These are phyloP conservation scores for Dactylellina parvicollis DNA, from an alignment of 2,329 filamentous ascomycete genomes.

Conservation along the genomic window DNA sequence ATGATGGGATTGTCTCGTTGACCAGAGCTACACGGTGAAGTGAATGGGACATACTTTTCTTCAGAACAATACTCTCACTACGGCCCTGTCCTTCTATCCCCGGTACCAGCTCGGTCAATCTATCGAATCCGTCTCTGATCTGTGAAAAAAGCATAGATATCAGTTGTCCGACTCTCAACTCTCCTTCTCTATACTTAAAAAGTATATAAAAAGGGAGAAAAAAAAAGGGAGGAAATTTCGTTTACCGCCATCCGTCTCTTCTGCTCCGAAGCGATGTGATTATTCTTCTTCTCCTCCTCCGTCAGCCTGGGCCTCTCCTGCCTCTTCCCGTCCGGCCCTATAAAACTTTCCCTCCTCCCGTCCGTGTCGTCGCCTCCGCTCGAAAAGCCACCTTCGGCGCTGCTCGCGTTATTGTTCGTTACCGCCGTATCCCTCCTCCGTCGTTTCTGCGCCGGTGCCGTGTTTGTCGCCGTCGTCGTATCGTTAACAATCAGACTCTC, in stretches of 20 bases:
- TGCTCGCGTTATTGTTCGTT: constrained; percentile 22
- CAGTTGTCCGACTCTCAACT: constrained; percentile 13
- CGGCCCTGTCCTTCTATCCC: constrained; percentile 83
- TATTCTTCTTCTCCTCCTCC: constrained; percentile 76
- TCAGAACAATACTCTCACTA: constrained; percentile 84
- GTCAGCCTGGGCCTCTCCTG: constrained; percentile 72
- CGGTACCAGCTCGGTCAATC: constrained; percentile 80
- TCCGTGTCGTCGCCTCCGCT: constrained; percentile 40
- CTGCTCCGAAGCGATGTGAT: constrained; percentile 75
- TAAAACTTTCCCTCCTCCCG: constrained; percentile 18
- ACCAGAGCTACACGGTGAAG: no score
- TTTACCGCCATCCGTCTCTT: constrained; percentile 61
- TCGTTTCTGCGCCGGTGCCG: constrained; percentile 29
- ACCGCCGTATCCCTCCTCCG: constrained; percentile 34
- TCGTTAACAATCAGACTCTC: not conserved
- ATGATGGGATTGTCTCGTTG: no score
- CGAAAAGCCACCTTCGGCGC: constrained; percentile 15
- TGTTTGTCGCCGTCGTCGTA: constrained; percentile 6
- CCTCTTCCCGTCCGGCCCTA: constrained; percentile 24
- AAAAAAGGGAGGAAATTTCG: no score
- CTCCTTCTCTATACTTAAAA: not conserved
- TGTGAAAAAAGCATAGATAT: constrained; percentile 60
- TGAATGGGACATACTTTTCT: constrained; percentile 64
- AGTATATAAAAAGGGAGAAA: not conserved
- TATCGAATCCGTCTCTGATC: constrained; percentile 85